Base-by-base conservation (phyloP, 139 green algal species). In the Raphidocelis subcapitata region DNA sequence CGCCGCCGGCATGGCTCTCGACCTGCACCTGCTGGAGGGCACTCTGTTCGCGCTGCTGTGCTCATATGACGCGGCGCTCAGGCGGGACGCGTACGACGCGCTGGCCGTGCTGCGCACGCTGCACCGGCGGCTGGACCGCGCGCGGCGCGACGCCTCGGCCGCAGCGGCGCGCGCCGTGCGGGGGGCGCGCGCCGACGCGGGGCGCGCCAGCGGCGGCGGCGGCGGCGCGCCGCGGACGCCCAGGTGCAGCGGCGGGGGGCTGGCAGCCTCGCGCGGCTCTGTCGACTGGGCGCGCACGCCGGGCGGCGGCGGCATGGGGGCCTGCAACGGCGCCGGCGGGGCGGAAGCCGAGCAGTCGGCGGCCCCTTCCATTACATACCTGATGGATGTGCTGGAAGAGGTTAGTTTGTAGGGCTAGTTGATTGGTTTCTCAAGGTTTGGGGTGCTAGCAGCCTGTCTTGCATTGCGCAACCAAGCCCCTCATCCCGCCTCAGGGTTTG, bases 361-460 rank as follows among this genome's bases (percentile, higher is more conserved):
- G 41, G 8, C 41, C 41, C 8, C 8, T 8, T 12, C 41, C 23
- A 28, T 75, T 18, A 86, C 81, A 3, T 94, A 89, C 71, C 24
- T 94, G 33, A 82, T 88, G 20, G 89, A 95, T 52, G 72, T 95
- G 1, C 36, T 94, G 18, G 91, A 95, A 74, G 82, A 96, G 62
- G 51, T n/a, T 12, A 84, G 84, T 2, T 8, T 12, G 12, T 8
- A 49, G 8, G 41, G 41, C 41, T 49, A n/a, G n/a, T n/a, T n/a
- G n/a, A n/a, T n/a, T n/a, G n/a, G n/a, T n/a, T n/a, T n/a, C n/a
- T n/a, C n/a, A n/a, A n/a, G n/a, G n/a, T n/a, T n/a, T n/a, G n/a
- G n/a, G n/a, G n/a, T n/a, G n/a, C n/a, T n/a, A n/a, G n/a, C n/a
- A n/a, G n/a, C n/a, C n/a, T n/a, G n/a, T n/a, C n/a, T n/a, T n/a